These are phyloP conservation scores for Graphiopsis chlorocephala DNA, from an alignment of 2,329 filamentous ascomycete genomes.

Conservation along the genomic window DNA sequence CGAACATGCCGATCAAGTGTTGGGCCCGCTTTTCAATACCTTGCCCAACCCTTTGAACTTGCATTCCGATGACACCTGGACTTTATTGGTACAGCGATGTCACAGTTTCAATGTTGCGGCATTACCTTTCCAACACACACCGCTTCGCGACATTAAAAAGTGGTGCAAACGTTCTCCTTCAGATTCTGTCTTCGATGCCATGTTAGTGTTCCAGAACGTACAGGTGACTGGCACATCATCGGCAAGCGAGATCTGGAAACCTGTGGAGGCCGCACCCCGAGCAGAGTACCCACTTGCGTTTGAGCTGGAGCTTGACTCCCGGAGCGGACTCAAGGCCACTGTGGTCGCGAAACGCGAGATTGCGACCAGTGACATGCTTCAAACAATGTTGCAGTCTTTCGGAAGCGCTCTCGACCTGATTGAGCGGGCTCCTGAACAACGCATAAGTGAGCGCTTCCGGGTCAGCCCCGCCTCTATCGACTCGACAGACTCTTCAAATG, in stretches of 20 bases:
- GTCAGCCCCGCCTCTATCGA: background rate
- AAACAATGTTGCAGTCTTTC: constrained; percentile 45
- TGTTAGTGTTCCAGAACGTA: constrained; percentile 72
- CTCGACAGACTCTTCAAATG: background rate
- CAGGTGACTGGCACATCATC: background rate
- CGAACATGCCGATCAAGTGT: constrained; percentile 61
- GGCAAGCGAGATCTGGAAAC: background rate
- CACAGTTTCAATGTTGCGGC: constrained; percentile 68
- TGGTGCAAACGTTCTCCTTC: constrained; percentile 61
- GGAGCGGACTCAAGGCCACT: constrained; percentile 53
- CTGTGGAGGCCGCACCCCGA: constrained; percentile 32
- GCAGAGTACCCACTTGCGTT: constrained; percentile 76
- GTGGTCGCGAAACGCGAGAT: constrained; percentile 57
- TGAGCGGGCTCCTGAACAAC: constrained; percentile 32
- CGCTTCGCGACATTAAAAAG: constrained; percentile 76
- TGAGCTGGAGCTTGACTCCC: constrained; percentile 60
- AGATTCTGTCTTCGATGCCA: constrained; percentile 68
- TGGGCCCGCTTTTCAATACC: constrained; percentile 89
- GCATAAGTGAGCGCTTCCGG: constrained; percentile 16
- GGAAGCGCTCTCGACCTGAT: constrained; percentile 39
- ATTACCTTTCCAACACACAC: constrained; percentile 73
- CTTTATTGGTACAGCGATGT: constrained; percentile 58
- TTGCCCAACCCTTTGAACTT: constrained; percentile 65
- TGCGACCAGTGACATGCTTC: constrained; percentile 36
- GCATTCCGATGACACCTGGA: constrained; percentile 53